Evolutionary conservation across 371 early-diverging fungal genomes (phyloP).

Genomic region (Phascolomyces articulosus): DNA sequence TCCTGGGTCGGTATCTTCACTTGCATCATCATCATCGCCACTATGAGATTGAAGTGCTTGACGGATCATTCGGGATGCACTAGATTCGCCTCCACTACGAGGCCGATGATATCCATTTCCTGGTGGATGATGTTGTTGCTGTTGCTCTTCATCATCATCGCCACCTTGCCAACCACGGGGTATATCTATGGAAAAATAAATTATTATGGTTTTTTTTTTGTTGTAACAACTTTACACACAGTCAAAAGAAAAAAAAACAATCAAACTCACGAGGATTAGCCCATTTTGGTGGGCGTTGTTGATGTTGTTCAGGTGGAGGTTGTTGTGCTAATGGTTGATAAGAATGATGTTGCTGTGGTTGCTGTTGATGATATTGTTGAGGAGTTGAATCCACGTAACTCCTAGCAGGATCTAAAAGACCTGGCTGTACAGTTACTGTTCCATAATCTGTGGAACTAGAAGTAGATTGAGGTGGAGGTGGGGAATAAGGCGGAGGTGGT

Average conservation of each 20-base stretch:
- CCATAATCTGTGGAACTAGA: slow-evolving; percentile 4
- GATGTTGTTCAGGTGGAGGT: background rate
- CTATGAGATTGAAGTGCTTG: background rate
- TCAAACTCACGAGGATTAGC: slow-evolving; percentile 19
- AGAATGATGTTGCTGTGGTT: background rate
- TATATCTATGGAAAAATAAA: background rate
- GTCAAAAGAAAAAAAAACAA: background rate
- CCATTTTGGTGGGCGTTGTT: background rate
- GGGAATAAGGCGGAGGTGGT: slow-evolving; percentile 24
- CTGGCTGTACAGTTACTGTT: background rate
- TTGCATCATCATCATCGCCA: slow-evolving; percentile 6
- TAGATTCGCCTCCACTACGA: background rate
- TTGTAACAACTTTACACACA: background rate
- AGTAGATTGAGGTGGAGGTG: slow-evolving; percentile 1
- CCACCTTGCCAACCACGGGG: slow-evolving; percentile 28
- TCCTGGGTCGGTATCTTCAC: slow-evolving; percentile 12
- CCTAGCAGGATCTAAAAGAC: background rate
- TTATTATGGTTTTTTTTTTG: background rate
- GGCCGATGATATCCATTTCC: slow-evolving; percentile 53
- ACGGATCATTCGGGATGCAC: background rate
- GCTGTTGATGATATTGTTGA: background rate
- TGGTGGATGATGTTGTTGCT: no score
- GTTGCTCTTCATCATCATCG: slow-evolving; percentile 58
- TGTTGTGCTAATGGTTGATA: background rate
- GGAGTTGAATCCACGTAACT: background rate